These are phyloP conservation scores for Hypomontagnella monticulosa DNA, from an alignment of 495 filamentous ascomycete species.

Conservation along the genomic window DNA sequence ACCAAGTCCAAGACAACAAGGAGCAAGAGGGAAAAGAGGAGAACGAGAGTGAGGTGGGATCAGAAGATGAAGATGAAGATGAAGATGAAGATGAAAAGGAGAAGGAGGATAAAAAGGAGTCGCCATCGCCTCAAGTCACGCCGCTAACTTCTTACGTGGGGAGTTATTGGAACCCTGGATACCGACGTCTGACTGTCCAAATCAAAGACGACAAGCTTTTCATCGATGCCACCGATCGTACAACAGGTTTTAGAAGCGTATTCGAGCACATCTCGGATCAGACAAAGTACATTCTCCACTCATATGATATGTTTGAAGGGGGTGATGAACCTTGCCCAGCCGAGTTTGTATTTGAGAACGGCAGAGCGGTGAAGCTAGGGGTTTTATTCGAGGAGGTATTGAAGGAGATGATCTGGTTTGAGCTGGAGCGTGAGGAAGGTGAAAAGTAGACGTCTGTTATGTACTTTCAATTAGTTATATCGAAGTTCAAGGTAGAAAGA, in stretches of 20 bases:
- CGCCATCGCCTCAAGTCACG: conserved; percentile 33
- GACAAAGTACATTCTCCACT: conserved; percentile 28
- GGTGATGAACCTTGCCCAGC: conserved; percentile 17
- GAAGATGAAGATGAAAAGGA: conserved; percentile 24
- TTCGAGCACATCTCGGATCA: conserved; percentile 35
- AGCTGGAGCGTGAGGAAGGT: conserved; percentile 1
- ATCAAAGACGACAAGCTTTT: conserved; percentile 45
- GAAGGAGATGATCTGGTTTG: conserved; percentile 47
- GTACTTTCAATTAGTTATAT: too few species aligned
- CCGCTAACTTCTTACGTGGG: conserved; percentile 50
- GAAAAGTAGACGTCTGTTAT: background rate
- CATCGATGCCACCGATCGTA: conserved; percentile 50
- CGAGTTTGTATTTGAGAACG: conserved; percentile 41
- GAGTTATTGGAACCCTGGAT: conserved; percentile 52
- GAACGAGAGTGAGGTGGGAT: conserved; percentile 1
- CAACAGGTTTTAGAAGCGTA: conserved; percentile 33
- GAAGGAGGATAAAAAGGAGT: background rate
- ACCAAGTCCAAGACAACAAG: background rate
- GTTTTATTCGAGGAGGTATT: conserved; percentile 33
- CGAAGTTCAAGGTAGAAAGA: too few species aligned
- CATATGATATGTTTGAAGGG: conserved; percentile 9
- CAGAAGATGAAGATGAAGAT: conserved; percentile 26
- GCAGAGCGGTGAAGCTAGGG: conserved; percentile 37
- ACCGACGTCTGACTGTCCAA: conserved; percentile 43
- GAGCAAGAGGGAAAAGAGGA: conserved; percentile 27